These are phyloP conservation scores for Fraxinus cuspidata DNA, from an alignment of 257 asterid genomes.

Conservation along the genomic window DNA sequence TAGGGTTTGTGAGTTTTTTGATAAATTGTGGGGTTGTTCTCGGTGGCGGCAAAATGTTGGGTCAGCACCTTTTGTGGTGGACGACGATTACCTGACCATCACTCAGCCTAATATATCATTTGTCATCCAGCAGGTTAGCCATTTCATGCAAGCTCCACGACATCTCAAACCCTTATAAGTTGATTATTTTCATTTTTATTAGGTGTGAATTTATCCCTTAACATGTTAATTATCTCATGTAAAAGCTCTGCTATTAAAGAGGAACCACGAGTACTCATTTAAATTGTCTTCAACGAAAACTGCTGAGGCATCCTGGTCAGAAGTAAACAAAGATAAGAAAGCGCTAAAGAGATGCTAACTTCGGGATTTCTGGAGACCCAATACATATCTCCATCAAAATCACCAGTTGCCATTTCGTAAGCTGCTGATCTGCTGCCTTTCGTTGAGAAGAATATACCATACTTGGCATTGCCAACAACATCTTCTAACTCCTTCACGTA, in stretches of 20 bases:
- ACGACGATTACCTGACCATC: too few species aligned
- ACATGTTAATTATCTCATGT: neutral
- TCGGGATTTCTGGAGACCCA: conserved; percentile 87
- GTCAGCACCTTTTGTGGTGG: too few species aligned
- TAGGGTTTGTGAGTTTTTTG: too few species aligned
- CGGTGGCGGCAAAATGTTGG: too few species aligned
- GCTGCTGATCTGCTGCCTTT: conserved; percentile 77
- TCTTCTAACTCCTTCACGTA: conserved; percentile 61
- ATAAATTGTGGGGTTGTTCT: too few species aligned
- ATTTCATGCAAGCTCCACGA: too few species aligned
- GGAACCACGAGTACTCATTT: neutral
- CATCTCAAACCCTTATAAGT: too few species aligned
- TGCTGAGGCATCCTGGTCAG: neutral
- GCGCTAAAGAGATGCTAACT: conserved; percentile 43
- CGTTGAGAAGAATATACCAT: conserved; percentile 80
- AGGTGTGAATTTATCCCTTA: too few species aligned
- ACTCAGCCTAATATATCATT: too few species aligned
- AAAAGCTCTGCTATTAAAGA: neutral
- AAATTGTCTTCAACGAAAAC: neutral
- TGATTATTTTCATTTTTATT: too few species aligned
- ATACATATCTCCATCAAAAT: conserved; percentile 82
- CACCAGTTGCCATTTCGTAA: conserved; percentile 88
- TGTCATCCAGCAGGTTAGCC: too few species aligned
- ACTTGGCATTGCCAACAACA: conserved; percentile 74
- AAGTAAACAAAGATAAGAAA: neutral